Evolutionary conservation across 2,329 filamentous ascomycete species (phyloP).

Genomic region (Colletotrichum acutatum): DNA sequence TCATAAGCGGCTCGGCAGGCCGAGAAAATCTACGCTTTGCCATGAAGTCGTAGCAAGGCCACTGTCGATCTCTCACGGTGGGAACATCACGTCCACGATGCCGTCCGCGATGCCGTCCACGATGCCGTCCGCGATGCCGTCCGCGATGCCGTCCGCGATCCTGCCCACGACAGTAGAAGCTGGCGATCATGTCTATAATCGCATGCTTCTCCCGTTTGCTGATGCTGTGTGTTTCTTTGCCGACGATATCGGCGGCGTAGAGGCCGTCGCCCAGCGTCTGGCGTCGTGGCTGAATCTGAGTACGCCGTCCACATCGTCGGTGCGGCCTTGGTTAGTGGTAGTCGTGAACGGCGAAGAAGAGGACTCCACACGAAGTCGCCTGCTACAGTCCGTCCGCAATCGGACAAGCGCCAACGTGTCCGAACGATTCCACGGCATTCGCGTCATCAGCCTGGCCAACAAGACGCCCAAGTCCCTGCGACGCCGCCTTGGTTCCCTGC

Average conservation of each 20-base stretch:
- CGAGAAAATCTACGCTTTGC: not conserved
- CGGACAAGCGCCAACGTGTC: not conserved
- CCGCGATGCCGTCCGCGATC: no score
- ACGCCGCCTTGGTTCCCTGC: not conserved
- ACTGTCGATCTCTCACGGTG: not conserved
- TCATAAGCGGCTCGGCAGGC: not conserved
- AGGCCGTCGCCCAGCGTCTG: constrained; percentile 5
- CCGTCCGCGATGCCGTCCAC: no score
- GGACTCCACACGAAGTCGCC: not conserved
- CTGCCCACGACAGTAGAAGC: not conserved
- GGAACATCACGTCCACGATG: not conserved
- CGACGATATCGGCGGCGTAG: not conserved
- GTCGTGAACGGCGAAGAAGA: not conserved
- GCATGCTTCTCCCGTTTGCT: constrained; percentile 11
- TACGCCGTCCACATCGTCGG: not conserved
- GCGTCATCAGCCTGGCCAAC: constrained; percentile 2
- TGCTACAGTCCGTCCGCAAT: not conserved
- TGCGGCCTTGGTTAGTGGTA: not conserved
- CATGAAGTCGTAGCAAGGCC: not conserved
- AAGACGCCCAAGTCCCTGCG: not conserved
- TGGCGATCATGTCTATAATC: constrained; percentile 3
- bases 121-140: no score
- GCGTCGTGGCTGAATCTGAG: not conserved
- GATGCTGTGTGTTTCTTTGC: constrained; percentile 15
- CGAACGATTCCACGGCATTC: not conserved